Base-by-base conservation (phyloP, 352 stramenopile genomes). In the Phytophthora constricta region DNA sequence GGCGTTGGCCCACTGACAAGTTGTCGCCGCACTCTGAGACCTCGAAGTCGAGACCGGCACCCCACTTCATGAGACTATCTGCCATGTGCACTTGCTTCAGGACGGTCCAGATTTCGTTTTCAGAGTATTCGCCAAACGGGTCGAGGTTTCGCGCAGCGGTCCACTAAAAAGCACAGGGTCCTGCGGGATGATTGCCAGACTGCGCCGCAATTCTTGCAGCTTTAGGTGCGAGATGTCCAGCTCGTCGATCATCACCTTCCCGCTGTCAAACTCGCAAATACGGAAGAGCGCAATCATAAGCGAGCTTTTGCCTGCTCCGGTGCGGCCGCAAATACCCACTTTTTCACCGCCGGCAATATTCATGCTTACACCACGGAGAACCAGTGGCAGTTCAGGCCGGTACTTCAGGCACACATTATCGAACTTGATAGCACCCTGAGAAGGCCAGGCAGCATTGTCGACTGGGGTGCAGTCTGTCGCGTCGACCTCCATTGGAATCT, bases 121-220 rank as follows among this genome's bases (percentile, higher is more conserved):
- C 90, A 14, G 55, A 71, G 76, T 91, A 96, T 42, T 91, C 58
- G 22, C 77, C 67, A 60, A 96, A 97, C 19, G 95, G 95, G 63
- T 98, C 93, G 5, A 98, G 68, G 76, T 98, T 98, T 84, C 86
- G 10, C 91, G 79, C 8, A 98, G 72, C 19, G 80, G 90, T 14
- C 95, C 95, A 43, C 79, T 90, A 68, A 97, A 98, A 20, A 98
- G 66, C n/a, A 98, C 90, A 11, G 95, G 93, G 63, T 98, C 92
- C 54, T 82, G 72, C 19, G 96, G 72, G 33, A 89, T 86, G 25
- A 91, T 87, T 2, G 77, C 65, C 39, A 91, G 58, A 2, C 69
- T 65, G 2, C 52, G 57, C 5, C 83, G 80, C 16, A 92, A 53
- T 9, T 80, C 45, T 14, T 47, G 45, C n/a, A 91, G 55, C 25